These are phyloP conservation scores for Moricandia arvensis DNA, from an alignment of 345 rosid genomes.

Conservation along the genomic window DNA sequence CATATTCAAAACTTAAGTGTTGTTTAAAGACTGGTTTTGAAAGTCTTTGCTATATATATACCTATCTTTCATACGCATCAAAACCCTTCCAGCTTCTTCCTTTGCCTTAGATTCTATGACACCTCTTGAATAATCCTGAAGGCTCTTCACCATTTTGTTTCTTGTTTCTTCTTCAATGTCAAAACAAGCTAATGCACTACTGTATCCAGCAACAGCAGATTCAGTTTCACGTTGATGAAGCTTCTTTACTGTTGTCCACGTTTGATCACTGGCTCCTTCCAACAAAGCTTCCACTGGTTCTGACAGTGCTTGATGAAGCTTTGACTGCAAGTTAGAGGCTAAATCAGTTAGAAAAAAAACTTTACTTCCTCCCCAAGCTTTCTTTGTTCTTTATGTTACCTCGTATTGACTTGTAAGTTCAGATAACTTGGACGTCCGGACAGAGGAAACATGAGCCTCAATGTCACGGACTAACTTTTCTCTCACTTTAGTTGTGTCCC, in stretches of 20 bases:
- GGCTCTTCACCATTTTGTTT: constrained; percentile 53
- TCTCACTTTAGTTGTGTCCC: constrained; percentile 73
- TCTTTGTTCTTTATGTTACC: constrained; percentile 43
- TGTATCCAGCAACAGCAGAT: constrained; percentile 63
- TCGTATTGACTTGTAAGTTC: constrained; percentile 70
- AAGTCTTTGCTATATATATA: constrained; percentile 22
- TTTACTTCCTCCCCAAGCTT: neutral
- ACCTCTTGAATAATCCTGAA: constrained; percentile 61
- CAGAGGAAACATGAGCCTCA: constrained; percentile 75
- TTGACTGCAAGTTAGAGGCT: constrained; percentile 47
- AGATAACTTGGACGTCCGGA: constrained; percentile 69
- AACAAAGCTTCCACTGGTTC: constrained; percentile 88
- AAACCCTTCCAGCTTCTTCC: constrained; percentile 81
- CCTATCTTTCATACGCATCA: constrained; percentile 92
- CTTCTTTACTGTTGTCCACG: constrained; percentile 80
- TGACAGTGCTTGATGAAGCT: constrained; percentile 61
- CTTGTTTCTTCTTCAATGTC: constrained; percentile 63
- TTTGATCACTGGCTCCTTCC: constrained; percentile 70
- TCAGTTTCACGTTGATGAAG: constrained; percentile 65
- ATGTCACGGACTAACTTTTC: constrained; percentile 82
- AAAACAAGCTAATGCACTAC: constrained; percentile 65
- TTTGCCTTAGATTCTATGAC: constrained; percentile 78
- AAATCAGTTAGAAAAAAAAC: neutral
- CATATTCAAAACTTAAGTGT: neutral
- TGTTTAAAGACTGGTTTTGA: constrained; percentile 23